phyloP scores from a whole-genome alignment of 2,329 filamentous ascomycete genomes.

The Rutstroemia sydowiana region DNA sequence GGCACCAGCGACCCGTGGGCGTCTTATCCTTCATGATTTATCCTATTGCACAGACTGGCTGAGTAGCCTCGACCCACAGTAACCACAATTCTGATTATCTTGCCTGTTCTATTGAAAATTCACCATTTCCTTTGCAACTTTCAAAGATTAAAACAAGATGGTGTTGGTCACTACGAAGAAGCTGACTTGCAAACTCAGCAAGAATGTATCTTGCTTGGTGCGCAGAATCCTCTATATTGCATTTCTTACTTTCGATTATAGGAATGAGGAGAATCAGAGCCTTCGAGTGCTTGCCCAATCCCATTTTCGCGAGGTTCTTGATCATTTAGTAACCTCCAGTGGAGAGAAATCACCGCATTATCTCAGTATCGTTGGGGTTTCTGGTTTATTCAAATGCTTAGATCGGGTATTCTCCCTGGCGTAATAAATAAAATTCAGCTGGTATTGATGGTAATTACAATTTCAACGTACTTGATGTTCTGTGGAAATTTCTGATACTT shows the following conservation, averaged over 20 bases:
- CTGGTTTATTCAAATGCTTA: slow-evolving; percentile 6
- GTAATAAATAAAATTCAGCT: slow-evolving; percentile 1
- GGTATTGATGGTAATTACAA: slow-evolving; percentile 3
- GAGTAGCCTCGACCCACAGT: not conserved
- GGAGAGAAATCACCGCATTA: not conserved
- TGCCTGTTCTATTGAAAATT: not conserved
- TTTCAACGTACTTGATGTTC: not conserved
- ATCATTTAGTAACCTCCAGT: not conserved
- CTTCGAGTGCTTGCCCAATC: not conserved
- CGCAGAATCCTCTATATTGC: slow-evolving; percentile 6
- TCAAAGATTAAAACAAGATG: not conserved
- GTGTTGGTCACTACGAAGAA: not conserved
- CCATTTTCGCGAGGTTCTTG: slow-evolving; percentile 3
- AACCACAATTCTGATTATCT: not conserved
- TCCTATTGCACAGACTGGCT: not conserved
- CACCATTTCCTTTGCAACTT: not conserved
- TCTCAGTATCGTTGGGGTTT: slow-evolving; percentile 1
- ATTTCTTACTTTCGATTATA: not conserved
- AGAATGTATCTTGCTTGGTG: not conserved
- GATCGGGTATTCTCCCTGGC: not conserved
- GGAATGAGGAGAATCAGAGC: not conserved
- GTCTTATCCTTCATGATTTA: not conserved
- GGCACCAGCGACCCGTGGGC: not conserved
- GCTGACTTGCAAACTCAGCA: slow-evolving; percentile 1
- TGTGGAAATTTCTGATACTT: not conserved